Conservation (phyloP, 73 alveolate genomes). For the Symbiodinium pilosum region DNA sequence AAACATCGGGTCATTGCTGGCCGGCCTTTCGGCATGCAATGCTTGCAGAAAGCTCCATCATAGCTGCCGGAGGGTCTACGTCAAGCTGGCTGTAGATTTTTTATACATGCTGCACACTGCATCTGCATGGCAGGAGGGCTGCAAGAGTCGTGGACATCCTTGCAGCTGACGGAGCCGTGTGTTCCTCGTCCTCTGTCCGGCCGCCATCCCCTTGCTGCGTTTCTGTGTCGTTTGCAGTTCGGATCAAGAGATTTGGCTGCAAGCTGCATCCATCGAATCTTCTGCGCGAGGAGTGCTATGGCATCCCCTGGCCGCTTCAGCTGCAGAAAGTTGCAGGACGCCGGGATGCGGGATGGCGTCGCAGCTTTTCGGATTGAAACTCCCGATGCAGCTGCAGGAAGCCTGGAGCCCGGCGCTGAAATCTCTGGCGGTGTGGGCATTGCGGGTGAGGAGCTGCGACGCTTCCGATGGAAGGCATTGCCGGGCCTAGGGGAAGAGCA, state of each 20-base stretch:
- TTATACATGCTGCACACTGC: not conserved
- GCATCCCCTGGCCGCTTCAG: constrained; percentile 80
- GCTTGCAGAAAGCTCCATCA: too few species aligned
- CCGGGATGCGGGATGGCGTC: not conserved
- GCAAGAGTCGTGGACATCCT: constrained; percentile 32
- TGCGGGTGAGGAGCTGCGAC: constrained; percentile 37
- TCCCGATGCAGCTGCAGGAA: too few species aligned
- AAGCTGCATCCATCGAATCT: too few species aligned
- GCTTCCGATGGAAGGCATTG: constrained; percentile 67
- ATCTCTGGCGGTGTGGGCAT: constrained; percentile 30
- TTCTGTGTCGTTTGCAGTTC: too few species aligned
- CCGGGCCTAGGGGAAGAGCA: too few species aligned
- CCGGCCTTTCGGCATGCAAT: too few species aligned
- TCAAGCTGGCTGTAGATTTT: too few species aligned
- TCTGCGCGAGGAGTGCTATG: constrained; percentile 47
- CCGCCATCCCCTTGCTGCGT: too few species aligned
- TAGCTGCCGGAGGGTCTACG: not conserved
- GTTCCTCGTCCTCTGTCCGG: too few species aligned
- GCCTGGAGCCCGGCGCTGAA: constrained; percentile 34
- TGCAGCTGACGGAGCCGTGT: constrained; percentile 55
- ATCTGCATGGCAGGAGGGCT: not conserved
- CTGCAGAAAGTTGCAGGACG: constrained; percentile 28
- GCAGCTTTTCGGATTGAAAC: too few species aligned
- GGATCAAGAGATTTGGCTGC: too few species aligned
- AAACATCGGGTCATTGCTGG: too few species aligned